phyloP scores from a whole-genome alignment of 352 stramenopile genomes.

The Pythium sukuiense region DNA sequence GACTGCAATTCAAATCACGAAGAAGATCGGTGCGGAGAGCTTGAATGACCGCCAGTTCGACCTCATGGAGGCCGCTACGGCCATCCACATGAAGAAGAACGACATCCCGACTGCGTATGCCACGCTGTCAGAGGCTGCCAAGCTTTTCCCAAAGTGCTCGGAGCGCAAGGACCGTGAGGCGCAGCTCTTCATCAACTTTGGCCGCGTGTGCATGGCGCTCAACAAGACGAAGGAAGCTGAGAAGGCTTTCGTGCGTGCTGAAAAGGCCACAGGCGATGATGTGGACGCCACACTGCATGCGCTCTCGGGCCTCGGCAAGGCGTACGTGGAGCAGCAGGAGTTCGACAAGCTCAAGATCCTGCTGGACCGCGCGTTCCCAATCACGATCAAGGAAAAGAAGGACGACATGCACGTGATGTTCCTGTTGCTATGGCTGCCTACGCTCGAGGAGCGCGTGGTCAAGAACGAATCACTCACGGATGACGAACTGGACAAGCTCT shows the following conservation, averaged over 20 bases:
- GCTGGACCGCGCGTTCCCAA: constrained; percentile 16
- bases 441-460: constrained; percentile 34
- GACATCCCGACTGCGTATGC: constrained; percentile 56
- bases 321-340: constrained; percentile 35
- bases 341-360: constrained; percentile 24
- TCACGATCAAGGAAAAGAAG: constrained; percentile 27
- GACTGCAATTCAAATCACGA: constrained; percentile 40
- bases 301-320: constrained; percentile 55
- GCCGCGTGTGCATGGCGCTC: constrained; percentile 55
- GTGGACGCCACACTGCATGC: constrained; percentile 44
- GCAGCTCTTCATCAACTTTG: constrained; percentile 57
- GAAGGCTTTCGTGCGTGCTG: constrained; percentile 39
- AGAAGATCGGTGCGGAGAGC: constrained; percentile 26
- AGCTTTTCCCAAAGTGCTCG: constrained; percentile 43
- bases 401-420: constrained; percentile 46
- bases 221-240: constrained; percentile 49
- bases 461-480: constrained; percentile 17
- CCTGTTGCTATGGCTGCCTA: constrained; percentile 44
- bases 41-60: constrained; percentile 59
- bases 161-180: constrained; percentile 43
- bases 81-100: constrained; percentile 52
- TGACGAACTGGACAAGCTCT: constrained; percentile 34
- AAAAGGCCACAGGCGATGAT: constrained; percentile 34
- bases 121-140: constrained; percentile 53
- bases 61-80: constrained; percentile 51